Evolutionary conservation across 805 yeast species (phyloP).

Genomic region (Saccharomyces eubayanus): DNA sequence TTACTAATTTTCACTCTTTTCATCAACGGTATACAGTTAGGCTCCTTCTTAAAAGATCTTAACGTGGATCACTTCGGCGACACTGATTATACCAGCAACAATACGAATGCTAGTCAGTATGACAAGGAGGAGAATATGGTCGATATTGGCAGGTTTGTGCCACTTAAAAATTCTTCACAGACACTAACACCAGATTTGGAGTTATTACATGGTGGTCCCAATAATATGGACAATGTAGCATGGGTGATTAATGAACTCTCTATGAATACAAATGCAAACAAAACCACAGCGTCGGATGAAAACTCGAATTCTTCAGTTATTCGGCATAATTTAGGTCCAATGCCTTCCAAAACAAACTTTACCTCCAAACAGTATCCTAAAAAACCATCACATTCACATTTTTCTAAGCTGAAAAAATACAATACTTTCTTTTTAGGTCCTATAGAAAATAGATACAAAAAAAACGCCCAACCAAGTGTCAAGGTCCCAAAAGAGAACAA

Average conservation of each 20-base stretch:
- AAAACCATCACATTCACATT: not conserved
- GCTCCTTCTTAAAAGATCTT: conserved; percentile 1
- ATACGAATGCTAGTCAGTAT: conserved; percentile 2
- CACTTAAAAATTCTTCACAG: conserved; percentile 28
- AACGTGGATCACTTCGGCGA: not conserved
- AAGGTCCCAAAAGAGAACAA: not conserved
- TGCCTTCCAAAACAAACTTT: not conserved
- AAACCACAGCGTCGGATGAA: conserved; percentile 10
- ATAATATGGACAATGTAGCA: not conserved
- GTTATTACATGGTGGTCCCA: conserved; percentile 2
- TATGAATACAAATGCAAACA: not conserved
- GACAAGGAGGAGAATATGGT: not conserved
- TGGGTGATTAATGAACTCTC: not conserved
- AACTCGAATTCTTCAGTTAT: conserved; percentile 23
- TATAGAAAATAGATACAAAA: not conserved
- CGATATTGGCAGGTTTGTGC: conserved; percentile 15
- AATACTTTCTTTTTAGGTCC: not conserved
- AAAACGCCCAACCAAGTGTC: not conserved
- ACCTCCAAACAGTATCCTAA: not conserved
- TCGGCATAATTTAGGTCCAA: conserved; percentile 14
- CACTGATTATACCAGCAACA: not conserved
- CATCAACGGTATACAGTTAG: conserved; percentile 16
- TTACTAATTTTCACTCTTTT: conserved; percentile 15
- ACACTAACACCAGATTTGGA: conserved; percentile 29
- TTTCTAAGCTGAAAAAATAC: not conserved